Evolutionary conservation across 1,284 basidiomycete genomes (phyloP).

Genomic region (Irpex sp.): DNA sequence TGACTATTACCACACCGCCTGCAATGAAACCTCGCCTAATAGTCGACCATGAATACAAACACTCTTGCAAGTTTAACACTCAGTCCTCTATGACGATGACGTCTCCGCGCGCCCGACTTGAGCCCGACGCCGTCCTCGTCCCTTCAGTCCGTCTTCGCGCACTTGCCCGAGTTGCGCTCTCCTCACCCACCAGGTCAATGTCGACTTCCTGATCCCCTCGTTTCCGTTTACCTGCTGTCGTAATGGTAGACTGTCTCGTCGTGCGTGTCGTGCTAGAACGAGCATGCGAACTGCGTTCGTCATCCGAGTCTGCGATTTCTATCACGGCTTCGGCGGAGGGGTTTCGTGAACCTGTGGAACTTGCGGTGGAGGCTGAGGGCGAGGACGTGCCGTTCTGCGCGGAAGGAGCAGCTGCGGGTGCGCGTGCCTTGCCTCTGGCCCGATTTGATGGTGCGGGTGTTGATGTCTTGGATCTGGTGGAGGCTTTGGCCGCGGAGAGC

Average conservation of each 20-base stretch:
- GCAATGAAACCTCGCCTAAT: no score
- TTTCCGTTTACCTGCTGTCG: constrained; percentile 24
- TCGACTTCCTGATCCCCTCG: constrained; percentile 18
- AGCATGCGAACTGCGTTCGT: constrained; percentile 28
- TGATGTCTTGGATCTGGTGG: constrained; percentile 1
- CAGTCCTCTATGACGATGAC: constrained; percentile 41
- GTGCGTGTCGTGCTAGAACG: constrained; percentile 1
- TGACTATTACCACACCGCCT: no score
- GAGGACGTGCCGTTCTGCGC: constrained; percentile 13
- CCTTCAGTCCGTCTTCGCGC: constrained; percentile 16
- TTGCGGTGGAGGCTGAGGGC: constrained; percentile 9
- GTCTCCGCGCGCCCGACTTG: constrained; percentile 20
- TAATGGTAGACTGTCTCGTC: neutral
- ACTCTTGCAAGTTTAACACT: neutral
- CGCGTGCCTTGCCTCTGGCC: neutral
- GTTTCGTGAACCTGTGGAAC: neutral
- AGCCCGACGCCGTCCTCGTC: constrained; percentile 10
- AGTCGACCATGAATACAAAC: no score
- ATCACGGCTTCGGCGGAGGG: constrained; percentile 23
- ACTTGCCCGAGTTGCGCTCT: constrained; percentile 10
- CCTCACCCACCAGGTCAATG: constrained; percentile 18
- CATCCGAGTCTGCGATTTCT: constrained; percentile 49
- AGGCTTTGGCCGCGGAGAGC: constrained; percentile 32
- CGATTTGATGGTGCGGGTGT: neutral
- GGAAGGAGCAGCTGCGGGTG: constrained; percentile 9